Evolutionary conservation across 306 rosid species (phyloP).

Genomic region (Lathyrus tuberosus): DNA sequence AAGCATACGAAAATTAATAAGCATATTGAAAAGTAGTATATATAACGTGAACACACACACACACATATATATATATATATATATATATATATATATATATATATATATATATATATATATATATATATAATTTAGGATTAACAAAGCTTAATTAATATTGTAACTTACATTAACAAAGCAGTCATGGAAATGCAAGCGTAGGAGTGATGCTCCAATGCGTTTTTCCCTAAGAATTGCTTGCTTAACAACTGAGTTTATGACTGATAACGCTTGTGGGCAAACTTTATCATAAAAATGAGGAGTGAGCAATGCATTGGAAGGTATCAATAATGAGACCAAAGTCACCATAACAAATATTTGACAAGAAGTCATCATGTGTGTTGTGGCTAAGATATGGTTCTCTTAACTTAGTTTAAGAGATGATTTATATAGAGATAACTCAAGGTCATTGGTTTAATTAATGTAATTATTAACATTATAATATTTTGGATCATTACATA

Average conservation of each 20-base stretch:
- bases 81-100: no score
- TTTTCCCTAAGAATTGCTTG: constrained; percentile 31
- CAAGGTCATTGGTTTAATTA: constrained; percentile 1
- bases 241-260: constrained; percentile 30
- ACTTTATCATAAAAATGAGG: constrained; percentile 36
- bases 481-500: constrained; percentile 7
- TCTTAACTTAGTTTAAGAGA: neutral
- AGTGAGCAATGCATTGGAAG: constrained; percentile 34
- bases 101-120: no score
- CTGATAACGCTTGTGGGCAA: constrained; percentile 46
- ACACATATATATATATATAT: no score
- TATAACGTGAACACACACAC: no score
- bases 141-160: neutral
- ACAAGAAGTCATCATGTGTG: constrained; percentile 34
- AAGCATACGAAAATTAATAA: no score
- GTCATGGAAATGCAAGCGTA: constrained; percentile 55
- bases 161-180: constrained; percentile 52
- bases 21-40: no score
- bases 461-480: neutral
- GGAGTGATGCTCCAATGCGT: constrained; percentile 50
- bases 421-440: constrained; percentile 31
- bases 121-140: no score
- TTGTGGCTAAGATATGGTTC: constrained; percentile 2
- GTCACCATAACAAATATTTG: constrained; percentile 26
- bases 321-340: constrained; percentile 22